phyloP scores from a whole-genome alignment of 257 asterid species.

The Nicotiana benthamiana region DNA sequence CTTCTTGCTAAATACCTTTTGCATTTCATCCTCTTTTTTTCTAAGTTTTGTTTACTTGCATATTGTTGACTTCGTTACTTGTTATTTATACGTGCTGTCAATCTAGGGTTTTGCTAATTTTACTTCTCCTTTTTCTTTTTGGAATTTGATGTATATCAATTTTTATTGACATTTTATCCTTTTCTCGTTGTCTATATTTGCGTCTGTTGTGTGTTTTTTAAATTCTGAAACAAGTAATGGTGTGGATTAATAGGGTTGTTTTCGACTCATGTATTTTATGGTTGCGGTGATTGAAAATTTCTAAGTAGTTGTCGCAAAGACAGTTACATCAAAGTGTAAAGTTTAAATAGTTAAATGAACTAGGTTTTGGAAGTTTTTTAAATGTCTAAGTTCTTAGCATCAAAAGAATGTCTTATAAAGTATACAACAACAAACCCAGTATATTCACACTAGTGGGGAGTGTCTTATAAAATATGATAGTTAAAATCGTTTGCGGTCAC shows the following conservation, averaged over 20 bases:
- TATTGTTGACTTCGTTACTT: neutral
- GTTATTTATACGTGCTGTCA: neutral
- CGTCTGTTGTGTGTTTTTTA: neutral
- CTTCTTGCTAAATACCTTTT: neutral
- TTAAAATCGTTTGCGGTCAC: neutral
- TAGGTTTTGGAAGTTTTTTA: neutral
- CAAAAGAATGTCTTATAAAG: neutral
- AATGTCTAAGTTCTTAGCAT: too few relatives aligned
- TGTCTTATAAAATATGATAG: neutral
- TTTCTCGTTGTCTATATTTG: neutral
- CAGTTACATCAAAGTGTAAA: neutral
- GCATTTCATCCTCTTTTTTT: neutral
- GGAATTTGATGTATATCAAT: neutral
- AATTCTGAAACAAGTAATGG: neutral
- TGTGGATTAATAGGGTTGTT: neutral
- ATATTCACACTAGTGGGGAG: too few relatives aligned
- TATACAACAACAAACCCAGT: too few relatives aligned
- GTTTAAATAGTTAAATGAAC: neutral
- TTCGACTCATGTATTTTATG: neutral
- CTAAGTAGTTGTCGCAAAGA: neutral
- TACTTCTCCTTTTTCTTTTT: neutral
- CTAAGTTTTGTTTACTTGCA: neutral
- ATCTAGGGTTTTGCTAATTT: conserved; percentile 9
- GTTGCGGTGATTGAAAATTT: neutral
- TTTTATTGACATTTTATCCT: neutral